Evolutionary conservation across 805 yeast species (phyloP), one percentile per base, ranked within the genome.

Genomic region (Ogataea methylovora): DNA sequence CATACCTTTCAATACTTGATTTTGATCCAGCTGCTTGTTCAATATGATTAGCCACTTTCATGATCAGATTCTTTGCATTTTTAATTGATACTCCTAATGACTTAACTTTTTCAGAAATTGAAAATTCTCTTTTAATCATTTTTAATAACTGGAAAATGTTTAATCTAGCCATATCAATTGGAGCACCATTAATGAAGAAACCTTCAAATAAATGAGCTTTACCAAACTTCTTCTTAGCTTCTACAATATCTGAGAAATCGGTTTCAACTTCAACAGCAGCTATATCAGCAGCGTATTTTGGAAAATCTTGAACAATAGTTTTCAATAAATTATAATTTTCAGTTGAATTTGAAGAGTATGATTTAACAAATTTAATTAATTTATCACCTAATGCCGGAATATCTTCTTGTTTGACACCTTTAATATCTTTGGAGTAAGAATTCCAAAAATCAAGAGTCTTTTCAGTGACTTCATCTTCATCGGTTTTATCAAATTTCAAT

Each of bases 161-260:
- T 5, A 65, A 58, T 25, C 68, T 65, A 1, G 63, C 46, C 1
- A 62, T 62, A n/a, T 72, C 58, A 1, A 79, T 52, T 2, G 77
- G 64, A 0, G 80, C 72, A 1, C 95, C 94, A 54, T 87, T 85
- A 14, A 86, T 46, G 41, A 73, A 81, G 2, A 88, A 38, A 1
- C 82, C 83, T 22, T 61, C 49, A 2, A 49, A 48, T 18, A 53
- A 52, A 19, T 43, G 43, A 3, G 62, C 63, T 5, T 43, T 45
- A 2, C 35, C 28, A 19, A 51, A 29, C 6, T 43, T 46, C 3
- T 30, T 35, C 20, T 54, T 49, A 1, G 42, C 41, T 8, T 45
- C 45, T n/a, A 33, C 24, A 12, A 16, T 10, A 14, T 30, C 8
- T 13, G 15, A 14, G 11, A 15, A 22, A 9, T 36, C 40, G 2